Evolutionary conservation across 2,329 filamentous ascomycete species (phyloP), one percentile per base, ranked within the genome.

Genomic region (Rhexocercosporidium sp.): DNA sequence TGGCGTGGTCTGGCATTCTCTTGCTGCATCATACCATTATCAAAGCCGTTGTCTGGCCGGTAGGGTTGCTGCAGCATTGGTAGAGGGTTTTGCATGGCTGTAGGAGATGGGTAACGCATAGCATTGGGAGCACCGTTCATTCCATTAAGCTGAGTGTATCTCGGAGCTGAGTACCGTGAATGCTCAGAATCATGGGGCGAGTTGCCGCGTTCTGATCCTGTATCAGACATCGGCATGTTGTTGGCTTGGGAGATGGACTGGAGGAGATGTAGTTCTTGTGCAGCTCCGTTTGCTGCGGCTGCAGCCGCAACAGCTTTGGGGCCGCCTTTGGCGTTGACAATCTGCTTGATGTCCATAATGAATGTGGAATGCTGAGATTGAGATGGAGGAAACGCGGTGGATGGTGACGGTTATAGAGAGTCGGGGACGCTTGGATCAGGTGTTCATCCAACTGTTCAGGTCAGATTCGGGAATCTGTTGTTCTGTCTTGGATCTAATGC

Each of bases 331-430:
- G 75, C 72, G 68, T 78, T 78, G 41, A 78, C 77, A 37, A 78
- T 78, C 60, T 78, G 74, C 61, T 77, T 78, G 68, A 78, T 78
- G 54, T 78, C 77, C 77, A 78, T 78, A 41, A 59, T 71, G 64
- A 54, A 59, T 56, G 54, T 51, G 34, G 34, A 59, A n/a, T 18
- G 12, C 62, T 47, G 41, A 41, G 59, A 62, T 22, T n/a, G 47
- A 37, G 41, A 65, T 39, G 29, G 34, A 41, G 61, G 41, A 31
- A 49, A 41, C 12, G 60, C 12, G 46, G 53, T 49, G 60, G 66
- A 61, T 66, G 62, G 39, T 67, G 62, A 25, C 56, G 69, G 41
- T 73, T 76, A 72, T 74, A 74, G 70, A 65, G 64, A 56, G 51
- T 66, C 62, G 31, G 64, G 41, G 62, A 71, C 69, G 73, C 75